These are phyloP conservation scores for Aspergillus sp. DNA, from an alignment of 2,329 filamentous ascomycete genomes.

Conservation along the genomic window DNA sequence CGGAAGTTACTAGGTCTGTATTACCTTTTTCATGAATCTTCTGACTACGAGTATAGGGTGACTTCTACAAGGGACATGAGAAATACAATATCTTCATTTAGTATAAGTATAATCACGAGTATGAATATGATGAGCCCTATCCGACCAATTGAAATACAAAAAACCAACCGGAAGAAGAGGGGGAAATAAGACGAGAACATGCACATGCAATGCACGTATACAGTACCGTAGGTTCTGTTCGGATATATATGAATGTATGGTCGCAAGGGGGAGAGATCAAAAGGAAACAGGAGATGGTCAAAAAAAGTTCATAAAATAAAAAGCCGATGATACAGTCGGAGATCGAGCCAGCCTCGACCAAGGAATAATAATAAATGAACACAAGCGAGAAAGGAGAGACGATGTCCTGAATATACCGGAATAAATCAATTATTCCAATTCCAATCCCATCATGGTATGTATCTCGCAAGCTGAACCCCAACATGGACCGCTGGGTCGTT, in stretches of 20 bases:
- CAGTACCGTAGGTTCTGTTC: not conserved
- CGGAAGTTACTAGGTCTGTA: no score
- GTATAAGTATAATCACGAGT: no score
- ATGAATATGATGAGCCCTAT: no score
- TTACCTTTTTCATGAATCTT: no score
- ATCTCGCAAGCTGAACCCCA: conserved; percentile 4
- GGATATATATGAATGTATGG: conserved; percentile 4
- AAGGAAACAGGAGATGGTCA: no score
- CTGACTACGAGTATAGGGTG: no score
- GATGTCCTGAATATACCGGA: not conserved
- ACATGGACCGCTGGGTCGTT: conserved; percentile 7
- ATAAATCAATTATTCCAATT: not conserved
- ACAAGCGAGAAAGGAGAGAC: no score
- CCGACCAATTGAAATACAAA: no score
- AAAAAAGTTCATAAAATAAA: no score
- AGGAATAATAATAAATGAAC: not conserved
- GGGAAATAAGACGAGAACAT: not conserved
- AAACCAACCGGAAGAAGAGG: no score
- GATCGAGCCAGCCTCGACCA: not conserved
- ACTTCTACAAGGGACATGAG: not conserved
- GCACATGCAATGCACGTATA: not conserved
- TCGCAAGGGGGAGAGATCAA: no score
- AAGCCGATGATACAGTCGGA: no score
- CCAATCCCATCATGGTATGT: not conserved
- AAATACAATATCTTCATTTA: not conserved